These are phyloP conservation scores for Acanthamoeba polyphaga DNA, from an alignment of 208 protist genomes.

Conservation along the genomic window DNA sequence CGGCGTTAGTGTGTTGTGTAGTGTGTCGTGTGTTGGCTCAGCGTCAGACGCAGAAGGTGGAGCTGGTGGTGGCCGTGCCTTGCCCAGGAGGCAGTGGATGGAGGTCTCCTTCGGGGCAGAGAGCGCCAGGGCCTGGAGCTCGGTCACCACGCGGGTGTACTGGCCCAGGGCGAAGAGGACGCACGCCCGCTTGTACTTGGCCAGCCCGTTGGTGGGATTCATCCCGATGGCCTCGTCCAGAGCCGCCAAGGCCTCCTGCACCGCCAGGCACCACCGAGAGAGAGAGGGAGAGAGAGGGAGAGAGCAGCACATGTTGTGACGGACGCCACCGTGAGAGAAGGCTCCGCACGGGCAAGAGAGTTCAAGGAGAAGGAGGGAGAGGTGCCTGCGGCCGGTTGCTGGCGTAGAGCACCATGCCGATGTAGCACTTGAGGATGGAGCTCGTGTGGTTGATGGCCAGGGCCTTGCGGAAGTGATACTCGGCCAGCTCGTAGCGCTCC, in stretches of 20 bases:
- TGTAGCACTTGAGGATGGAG: conserved; percentile 89
- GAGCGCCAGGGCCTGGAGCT: conserved; percentile 91
- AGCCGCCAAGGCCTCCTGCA: conserved; percentile 90
- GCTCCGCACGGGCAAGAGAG: too few species aligned
- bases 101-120: conserved; percentile 93
- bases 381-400: conserved; percentile 39
- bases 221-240: conserved; percentile 90
- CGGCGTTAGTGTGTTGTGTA: too few species aligned
- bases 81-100: conserved; percentile 93
- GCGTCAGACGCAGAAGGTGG: too few species aligned
- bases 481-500: conserved; percentile 93
- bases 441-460: conserved; percentile 92
- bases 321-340: too few species aligned
- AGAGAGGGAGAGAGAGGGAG: neutral
- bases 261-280: conserved; percentile 71
- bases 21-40: too few species aligned
- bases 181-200: conserved; percentile 93
- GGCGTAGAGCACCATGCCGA: conserved; percentile 88
- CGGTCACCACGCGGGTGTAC: conserved; percentile 89
- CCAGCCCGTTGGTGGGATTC: conserved; percentile 92
- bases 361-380: neutral
- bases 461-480: conserved; percentile 94
- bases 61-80: too few species aligned
- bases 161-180: conserved; percentile 92
- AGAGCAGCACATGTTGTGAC: neutral